A percentile compares a stretch with the other conserved stretches of the same genome.
Evolutionary conservation across 2,329 filamentous ascomycete species (phyloP).

Genomic region (Aureobasidium subglaciale): DNA sequence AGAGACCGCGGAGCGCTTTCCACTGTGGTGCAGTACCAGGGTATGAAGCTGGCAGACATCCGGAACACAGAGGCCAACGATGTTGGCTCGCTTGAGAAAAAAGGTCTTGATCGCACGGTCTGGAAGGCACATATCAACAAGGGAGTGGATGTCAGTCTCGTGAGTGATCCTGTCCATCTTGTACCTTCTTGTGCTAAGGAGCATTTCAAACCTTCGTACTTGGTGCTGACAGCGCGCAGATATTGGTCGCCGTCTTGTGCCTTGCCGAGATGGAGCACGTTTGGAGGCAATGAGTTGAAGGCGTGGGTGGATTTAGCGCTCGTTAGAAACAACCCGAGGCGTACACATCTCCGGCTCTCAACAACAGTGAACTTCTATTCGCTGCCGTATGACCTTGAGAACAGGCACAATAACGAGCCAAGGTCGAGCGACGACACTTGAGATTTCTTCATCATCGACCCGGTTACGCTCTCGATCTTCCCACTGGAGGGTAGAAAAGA

Average conservation of each 20-base stretch:
- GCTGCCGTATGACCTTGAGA: too few relatives aligned
- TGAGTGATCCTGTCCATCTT: too few relatives aligned
- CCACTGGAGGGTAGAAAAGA: too few relatives aligned
- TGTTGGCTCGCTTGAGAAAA: neutral
- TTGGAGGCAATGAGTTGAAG: neutral
- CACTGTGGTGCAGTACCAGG: neutral
- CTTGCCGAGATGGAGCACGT: slow-evolving; percentile 7
- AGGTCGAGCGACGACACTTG: too few relatives aligned
- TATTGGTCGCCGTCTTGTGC: neutral
- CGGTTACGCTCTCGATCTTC: too few relatives aligned
- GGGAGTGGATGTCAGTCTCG: neutral
- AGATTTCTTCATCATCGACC: too few relatives aligned
- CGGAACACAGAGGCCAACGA: neutral
- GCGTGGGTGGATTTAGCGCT: too few relatives aligned
- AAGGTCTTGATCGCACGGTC: neutral
- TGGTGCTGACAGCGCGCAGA: neutral
- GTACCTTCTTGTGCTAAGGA: too few relatives aligned
- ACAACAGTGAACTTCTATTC: too few relatives aligned
- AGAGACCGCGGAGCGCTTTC: neutral
- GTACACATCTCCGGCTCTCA: too few relatives aligned
- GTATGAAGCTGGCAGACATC: neutral
- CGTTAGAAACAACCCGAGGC: too few relatives aligned
- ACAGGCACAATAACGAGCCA: too few relatives aligned
- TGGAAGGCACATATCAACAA: neutral
- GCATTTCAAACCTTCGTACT: neutral